Evolutionary conservation across 257 asterid species (phyloP).

Genomic region (Osmanthus fragrans): DNA sequence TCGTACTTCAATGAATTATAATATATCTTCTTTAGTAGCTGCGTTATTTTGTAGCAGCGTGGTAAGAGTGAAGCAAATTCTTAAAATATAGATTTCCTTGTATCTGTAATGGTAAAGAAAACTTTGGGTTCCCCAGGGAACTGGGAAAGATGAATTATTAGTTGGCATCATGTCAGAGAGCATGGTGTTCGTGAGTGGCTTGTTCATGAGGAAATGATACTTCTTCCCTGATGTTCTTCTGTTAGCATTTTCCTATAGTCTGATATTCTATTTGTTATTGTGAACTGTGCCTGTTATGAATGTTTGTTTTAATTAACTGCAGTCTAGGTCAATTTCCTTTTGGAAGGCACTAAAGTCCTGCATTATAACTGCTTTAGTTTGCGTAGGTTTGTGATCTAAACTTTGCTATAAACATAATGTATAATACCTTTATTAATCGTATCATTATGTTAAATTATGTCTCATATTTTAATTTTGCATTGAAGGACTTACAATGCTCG

Average conservation of each 20-base stretch:
- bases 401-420: slow-evolving; percentile 13
- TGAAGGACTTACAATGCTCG: slow-evolving; percentile 73
- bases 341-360: slow-evolving; percentile 70
- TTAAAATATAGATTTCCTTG: neutral
- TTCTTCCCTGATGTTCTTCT: slow-evolving; percentile 12
- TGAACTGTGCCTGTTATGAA: slow-evolving; percentile 17
- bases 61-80: slow-evolving; percentile 10
- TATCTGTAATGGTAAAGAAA: neutral
- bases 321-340: slow-evolving; percentile 81
- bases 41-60: slow-evolving; percentile 2
- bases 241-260: slow-evolving; percentile 13
- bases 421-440: slow-evolving; percentile 8
- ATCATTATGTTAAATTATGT: slow-evolving; percentile 12
- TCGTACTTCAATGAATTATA: slow-evolving; percentile 4
- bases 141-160: neutral
- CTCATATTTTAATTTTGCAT: slow-evolving; percentile 14
- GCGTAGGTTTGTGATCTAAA: slow-evolving; percentile 67
- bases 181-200: slow-evolving; percentile 3
- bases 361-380: slow-evolving; percentile 45
- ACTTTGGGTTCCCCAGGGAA: slow-evolving; percentile 7
- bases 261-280: slow-evolving; percentile 14
- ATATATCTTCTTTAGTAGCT: slow-evolving; percentile 6
- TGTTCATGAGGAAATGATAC: neutral
- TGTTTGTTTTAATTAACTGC: slow-evolving; percentile 37
- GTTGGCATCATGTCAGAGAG: neutral